Evolutionary conservation across 2,329 filamentous ascomycete genomes (phyloP).

Genomic region (Cylindrodendrum hubeiense): DNA sequence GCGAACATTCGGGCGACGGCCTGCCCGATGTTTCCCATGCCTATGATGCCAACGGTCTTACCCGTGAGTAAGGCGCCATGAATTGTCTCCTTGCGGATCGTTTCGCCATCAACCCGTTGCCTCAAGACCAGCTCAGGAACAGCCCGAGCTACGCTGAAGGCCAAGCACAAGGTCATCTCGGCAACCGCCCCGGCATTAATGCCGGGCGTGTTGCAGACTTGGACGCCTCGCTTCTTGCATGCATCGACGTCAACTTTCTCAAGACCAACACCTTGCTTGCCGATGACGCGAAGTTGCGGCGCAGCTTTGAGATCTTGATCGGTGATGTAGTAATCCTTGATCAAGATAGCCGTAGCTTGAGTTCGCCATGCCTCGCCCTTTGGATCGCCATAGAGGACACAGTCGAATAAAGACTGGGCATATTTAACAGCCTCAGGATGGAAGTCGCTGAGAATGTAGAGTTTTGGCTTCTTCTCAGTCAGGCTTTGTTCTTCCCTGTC

Average conservation of each 20-base stretch:
- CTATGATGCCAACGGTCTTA: conserved; percentile 52
- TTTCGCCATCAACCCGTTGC: conserved; percentile 38
- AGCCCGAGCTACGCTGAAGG: conserved; percentile 46
- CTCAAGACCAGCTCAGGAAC: conserved; percentile 45
- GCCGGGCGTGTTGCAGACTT: conserved; percentile 42
- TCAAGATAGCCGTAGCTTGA: conserved; percentile 51
- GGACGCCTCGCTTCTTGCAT: conserved; percentile 35
- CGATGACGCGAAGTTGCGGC: conserved; percentile 42
- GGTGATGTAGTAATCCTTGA: conserved; percentile 49
- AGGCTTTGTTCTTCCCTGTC: neutral
- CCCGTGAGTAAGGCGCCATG: conserved; percentile 43
- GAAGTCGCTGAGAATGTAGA: conserved; percentile 52
- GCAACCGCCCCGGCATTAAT: conserved; percentile 44
- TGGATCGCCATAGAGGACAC: conserved; percentile 48
- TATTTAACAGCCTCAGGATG: conserved; percentile 48
- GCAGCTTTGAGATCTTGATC: conserved; percentile 43
- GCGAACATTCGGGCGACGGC: conserved; percentile 51
- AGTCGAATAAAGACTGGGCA: conserved; percentile 50
- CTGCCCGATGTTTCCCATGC: conserved; percentile 53
- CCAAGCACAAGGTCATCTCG: conserved; percentile 48
- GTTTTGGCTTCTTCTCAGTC: conserved; percentile 32
- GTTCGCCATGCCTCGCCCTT: conserved; percentile 49
- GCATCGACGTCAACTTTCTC: conserved; percentile 47
- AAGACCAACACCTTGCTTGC: conserved; percentile 47
- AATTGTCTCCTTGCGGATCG: conserved; percentile 42